Evolutionary conservation across 2,329 filamentous ascomycete genomes (phyloP), one percentile per base, ranked within the genome.

Genomic region (Echinosphaeria canescens): DNA sequence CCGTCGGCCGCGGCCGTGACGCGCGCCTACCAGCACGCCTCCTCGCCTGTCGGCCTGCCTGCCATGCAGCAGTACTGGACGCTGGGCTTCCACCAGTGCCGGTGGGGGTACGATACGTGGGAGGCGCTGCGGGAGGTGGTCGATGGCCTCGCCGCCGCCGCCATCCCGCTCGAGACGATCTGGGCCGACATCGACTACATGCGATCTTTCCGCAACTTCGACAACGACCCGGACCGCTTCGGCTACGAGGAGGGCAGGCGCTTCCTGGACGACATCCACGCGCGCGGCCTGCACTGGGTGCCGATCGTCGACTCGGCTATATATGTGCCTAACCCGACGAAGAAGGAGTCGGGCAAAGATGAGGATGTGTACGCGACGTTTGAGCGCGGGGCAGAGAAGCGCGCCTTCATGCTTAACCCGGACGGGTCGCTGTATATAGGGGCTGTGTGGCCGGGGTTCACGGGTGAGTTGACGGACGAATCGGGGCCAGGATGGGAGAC

Each of bases 371-470:
- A 50, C 31, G 41, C 44, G 1, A 36, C 51, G 1, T 48, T 53
- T 23, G 38, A 47, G 10, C 42, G 43, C 5, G 56, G 56, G 2
- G 38, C 48, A 2, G 36, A 46, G 31, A 34, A 50, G 20, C 45
- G 47, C 17, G 42, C 54, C 22, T 65, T 60, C 38, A 41, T 64
- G 10, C 48, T 52, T 23, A 48, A 52, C 6, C 38, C 42, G 20
- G 70, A 80, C 36, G 73, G 62, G 7, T 59, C 56, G 1, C 46
- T 53, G 27, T 65, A 53, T 47, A 47, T 60, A 24, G 67, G 75
- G 11, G 73, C 80, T 11, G 76, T 84, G 13, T 85, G 78, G 78
- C 72, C 78, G 5, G n/a, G n/a, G n/a, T n/a, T n/a, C n/a, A n/a
- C n/a, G n/a, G n/a, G n/a, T n/a, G n/a, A n/a, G n/a, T n/a, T n/a